Base-by-base conservation (phyloP, 345 rosid species). In the Rhodomyrtus tomentosa region DNA sequence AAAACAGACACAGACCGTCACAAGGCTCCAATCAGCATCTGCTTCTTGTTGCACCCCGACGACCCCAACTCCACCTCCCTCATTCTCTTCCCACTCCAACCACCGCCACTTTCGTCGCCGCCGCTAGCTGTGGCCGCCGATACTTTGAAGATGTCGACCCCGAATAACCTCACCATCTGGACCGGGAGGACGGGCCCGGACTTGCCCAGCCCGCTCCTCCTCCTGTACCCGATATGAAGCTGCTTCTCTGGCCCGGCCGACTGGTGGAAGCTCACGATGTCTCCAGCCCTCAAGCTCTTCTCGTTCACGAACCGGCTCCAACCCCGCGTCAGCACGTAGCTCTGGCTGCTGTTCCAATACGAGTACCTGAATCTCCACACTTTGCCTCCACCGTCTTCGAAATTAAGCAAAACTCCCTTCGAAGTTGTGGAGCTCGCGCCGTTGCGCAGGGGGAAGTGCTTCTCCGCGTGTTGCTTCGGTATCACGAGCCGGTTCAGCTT, bases 301-400 rank as follows among this genome's bases (percentile, higher is more conserved):
- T 95, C 99, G 89, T 93, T 94, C 9, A 96, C 99, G 81, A 93
- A 96, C 20, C 97, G 90, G 92, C 98, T 96, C 99, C 98, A 96
- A 11, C 99, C 99, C 89, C 94, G 94, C 1, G 99, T 96, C 85
- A 96, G 90, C 81, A 96, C 99, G 53, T 95, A 96, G 84, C 98
- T 96, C 79, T 96, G 99, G 88, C 98, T 95, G 73, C 98, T 96
- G 76, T 93, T 96, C 99, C 99, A 96, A 84, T 96, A 96, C 5
- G 99, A 96, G 86, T 96, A 96, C 85, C 98, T 89, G 80, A 96
- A 96, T 86, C 99, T 87, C 98, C 99, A 96, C 40, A 94, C 93
- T 85, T 93, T 95, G 0, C 99, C 96, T 2, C 89, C 88, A 5
- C 81, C 85, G 50, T 96, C 99, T 85, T 95, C 97, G 45, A 96